Conservation (phyloP, 31 red algal species). For the Endocladia muricata region DNA sequence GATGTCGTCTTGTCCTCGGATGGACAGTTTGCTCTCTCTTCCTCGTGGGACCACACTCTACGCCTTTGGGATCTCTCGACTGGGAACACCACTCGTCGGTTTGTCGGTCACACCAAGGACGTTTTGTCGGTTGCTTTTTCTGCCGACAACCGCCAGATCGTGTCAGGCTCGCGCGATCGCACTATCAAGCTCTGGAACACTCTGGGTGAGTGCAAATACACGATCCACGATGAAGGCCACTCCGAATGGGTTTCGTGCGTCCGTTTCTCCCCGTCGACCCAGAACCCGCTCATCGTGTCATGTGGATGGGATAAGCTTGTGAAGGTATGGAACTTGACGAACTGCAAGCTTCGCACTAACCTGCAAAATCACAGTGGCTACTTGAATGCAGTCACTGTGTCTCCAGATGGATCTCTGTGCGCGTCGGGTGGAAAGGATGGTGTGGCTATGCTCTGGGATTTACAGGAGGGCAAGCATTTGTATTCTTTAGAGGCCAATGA, state of each 20-base stretch:
- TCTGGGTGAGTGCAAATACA: conserved; percentile 99
- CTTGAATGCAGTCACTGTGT: conserved; percentile 98
- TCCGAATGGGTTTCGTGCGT: conserved; percentile 98
- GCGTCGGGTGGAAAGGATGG: conserved; percentile 98
- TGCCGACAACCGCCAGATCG: conserved; percentile 98
- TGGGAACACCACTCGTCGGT: conserved; percentile 87
- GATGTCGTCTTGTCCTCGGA: conserved; percentile 95
- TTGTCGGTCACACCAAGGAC: conserved; percentile 97
- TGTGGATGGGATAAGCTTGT: conserved; percentile 99
- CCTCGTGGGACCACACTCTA: conserved; percentile 97
- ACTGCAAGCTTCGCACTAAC: conserved; percentile 91
- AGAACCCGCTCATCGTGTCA: conserved; percentile 96
- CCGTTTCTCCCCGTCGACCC: conserved; percentile 92
- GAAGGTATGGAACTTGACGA: conserved; percentile 94
- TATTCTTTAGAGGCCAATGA: conserved; percentile 98
- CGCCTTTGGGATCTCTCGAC: conserved; percentile 95
- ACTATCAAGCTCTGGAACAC: conserved; percentile 99
- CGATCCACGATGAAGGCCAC: conserved; percentile 89
- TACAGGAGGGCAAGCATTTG: conserved; percentile 95
- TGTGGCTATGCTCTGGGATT: conserved; percentile 94
- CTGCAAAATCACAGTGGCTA: conserved; percentile 88
- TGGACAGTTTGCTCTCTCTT: conserved; percentile 98
- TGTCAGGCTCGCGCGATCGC: conserved; percentile 96
- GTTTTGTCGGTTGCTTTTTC: conserved; percentile 97
- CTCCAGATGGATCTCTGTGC: conserved; percentile 96